Base-by-base conservation (phyloP, 257 asterid genomes). In the Coffea eugenioides region DNA sequence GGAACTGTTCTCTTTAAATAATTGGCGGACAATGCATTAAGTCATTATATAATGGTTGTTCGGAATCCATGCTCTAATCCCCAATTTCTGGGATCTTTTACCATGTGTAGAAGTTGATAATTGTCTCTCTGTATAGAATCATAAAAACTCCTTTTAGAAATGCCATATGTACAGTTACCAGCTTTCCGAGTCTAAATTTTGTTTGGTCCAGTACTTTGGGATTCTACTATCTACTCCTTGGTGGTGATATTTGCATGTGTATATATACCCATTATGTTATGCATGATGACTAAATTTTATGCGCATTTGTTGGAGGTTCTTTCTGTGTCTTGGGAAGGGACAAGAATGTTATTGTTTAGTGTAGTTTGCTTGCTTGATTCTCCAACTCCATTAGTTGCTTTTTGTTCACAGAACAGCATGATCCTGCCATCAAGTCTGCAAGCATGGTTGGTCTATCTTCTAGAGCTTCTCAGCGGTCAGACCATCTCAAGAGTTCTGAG, bases 401-500 rank as follows among this genome's bases (percentile, higher is more conserved):
- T 71, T 36, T 48, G 46, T 71, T 69, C 46, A 57, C 82, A 85
- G 89, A 62, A 66, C 77, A 27, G 16, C 13, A 48, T 61, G 80
- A 57, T 71, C 49, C 81, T 69, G 82, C 78, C 59, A 66, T 71
- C 76, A 84, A 80, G 43, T 71, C 83, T 64, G 69, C 77, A 41
- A 48, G 10, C 73, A 76, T 69, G 76, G 72, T 48, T 45, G 89
- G 80, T 73, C 77, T 66, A 73, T 79, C 83, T 80, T 70, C 87
- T 39, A 79, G 81, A 71, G 39, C 81, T 27, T 51, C 71, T 85
- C 77, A 48, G 51, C 88, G 80, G 74, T 77, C 76, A 71, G 75
- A 36, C 76, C 80, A 74, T 45, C 83, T 27, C 49, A 84, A 82
- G 81, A 80, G 73, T 76, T 71, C 71, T 66, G 89, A 86, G 54